Conservation (phyloP, 2,329 filamentous ascomycete genomes). For the Aspergillus ibericus region DNA sequence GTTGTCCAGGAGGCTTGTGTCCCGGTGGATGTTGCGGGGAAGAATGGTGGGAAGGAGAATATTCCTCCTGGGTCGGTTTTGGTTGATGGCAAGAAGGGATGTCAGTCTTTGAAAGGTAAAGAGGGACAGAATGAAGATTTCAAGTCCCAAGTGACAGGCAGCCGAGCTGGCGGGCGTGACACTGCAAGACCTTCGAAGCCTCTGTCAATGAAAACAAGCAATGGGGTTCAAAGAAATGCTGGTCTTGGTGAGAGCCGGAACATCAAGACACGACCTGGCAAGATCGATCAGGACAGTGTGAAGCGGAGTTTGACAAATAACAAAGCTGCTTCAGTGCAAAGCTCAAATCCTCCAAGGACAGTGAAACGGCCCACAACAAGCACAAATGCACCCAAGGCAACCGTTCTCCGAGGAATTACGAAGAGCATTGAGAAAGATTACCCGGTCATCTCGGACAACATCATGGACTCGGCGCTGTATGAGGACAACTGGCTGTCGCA, state of each 20-base stretch:
- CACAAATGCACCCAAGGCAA: slow-evolving; percentile 29
- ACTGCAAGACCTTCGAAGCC: slow-evolving; percentile 5
- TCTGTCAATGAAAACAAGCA: slow-evolving; percentile 9
- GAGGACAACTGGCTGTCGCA: slow-evolving; percentile 64
- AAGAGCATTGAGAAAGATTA: slow-evolving; percentile 41
- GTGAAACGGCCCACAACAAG: slow-evolving; percentile 23
- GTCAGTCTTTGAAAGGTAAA: slow-evolving; percentile 20
- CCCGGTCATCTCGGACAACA: slow-evolving; percentile 55
- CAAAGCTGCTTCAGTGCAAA: neutral
- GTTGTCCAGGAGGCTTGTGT: slow-evolving; percentile 43
- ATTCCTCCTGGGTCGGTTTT: slow-evolving; percentile 51
- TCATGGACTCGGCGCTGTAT: slow-evolving; percentile 59
- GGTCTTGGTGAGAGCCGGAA: slow-evolving; percentile 16
- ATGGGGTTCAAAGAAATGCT: slow-evolving; percentile 6
- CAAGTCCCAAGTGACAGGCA: slow-evolving; percentile 21
- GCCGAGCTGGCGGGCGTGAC: neutral
- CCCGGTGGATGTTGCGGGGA: slow-evolving; percentile 51
- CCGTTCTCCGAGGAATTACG: slow-evolving; percentile 30
- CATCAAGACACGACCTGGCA: slow-evolving; percentile 7
- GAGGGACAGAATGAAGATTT: slow-evolving; percentile 20
- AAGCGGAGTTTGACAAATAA: neutral
- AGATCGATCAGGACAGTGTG: neutral
- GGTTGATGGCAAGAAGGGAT: slow-evolving; percentile 20
- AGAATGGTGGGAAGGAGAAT: slow-evolving; percentile 63
- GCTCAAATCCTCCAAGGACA: slow-evolving; percentile 14